Conservation (phyloP, 2,329 filamentous ascomycete species). For the Magnaporthales sp. region DNA sequence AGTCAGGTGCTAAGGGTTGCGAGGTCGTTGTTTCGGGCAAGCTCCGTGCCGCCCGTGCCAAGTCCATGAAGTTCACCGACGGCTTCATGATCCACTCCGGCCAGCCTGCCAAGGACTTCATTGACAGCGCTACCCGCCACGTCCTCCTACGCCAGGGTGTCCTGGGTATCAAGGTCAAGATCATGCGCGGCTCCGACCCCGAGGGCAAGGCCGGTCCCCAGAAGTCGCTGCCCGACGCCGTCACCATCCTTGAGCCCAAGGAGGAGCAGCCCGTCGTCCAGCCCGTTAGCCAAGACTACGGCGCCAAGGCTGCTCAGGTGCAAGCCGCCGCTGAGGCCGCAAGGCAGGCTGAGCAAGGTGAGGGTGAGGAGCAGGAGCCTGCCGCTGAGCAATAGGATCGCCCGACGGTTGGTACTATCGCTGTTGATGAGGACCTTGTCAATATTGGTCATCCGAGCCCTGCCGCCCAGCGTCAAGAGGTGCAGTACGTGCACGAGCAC, state of each 20-base stretch:
- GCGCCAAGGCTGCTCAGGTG: conserved; percentile 69
- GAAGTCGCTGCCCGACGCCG: conserved; percentile 95
- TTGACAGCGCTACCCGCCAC: conserved; percentile 96
- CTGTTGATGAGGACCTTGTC: conserved; percentile 6
- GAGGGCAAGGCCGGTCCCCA: conserved; percentile 97
- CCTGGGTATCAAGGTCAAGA: conserved; percentile 99
- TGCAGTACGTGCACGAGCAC: neutral
- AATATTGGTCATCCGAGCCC: conserved; percentile 6
- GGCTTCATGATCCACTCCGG: conserved; percentile 99
- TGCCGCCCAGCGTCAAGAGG: conserved; percentile 4
- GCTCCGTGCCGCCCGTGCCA: conserved; percentile 96
- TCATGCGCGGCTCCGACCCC: conserved; percentile 99
- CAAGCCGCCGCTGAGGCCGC: conserved; percentile 58
- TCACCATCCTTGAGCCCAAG: conserved; percentile 99
- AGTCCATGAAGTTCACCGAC: conserved; percentile 99
- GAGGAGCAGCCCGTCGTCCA: conserved; percentile 90
- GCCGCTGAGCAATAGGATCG: conserved; percentile 36
- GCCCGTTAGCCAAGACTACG: conserved; percentile 97
- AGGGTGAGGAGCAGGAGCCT: conserved; percentile 44
- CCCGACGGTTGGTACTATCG: conserved; percentile 9
- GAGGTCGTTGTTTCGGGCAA: conserved; percentile 99
- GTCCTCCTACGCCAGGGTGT: conserved; percentile 99
- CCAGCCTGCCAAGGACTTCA: conserved; percentile 99
- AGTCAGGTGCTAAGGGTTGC: conserved; percentile 98
- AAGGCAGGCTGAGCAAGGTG: conserved; percentile 42